Evolutionary conservation across 192 early-diverging fungal genomes (phyloP), one percentile per base, ranked within the genome.

Genomic region (Piromyces sp.): DNA sequence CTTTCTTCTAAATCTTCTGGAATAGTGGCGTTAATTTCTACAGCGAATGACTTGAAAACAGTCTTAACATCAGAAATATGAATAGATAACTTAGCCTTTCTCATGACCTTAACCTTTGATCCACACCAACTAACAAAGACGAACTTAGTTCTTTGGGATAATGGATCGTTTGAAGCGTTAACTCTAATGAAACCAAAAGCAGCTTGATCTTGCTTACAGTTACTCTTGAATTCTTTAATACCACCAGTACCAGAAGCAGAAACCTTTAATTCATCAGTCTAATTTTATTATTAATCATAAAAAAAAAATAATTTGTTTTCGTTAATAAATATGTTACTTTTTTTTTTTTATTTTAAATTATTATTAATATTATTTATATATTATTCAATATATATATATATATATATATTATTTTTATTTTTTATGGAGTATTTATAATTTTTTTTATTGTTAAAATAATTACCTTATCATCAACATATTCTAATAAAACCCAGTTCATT

Each of bases 41-140:
- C 89, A 9, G 94, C 91, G 83, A 91, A 94, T 79, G 81, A 86
- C 78, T 88, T 88, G 30, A 95, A 79, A 28, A 94, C 88, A 33
- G 87, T 87, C 88, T 93, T 95, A 51, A 96, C 93, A 51, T 93
- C 92, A 29, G 91, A 84, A 83, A 94, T 94, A 85, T 96, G 95
- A 30, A 94, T 89, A 29, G 91, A 88, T 29, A 95, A 86, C 86
- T 93, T 94, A 79, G 93, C 95, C 81, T 90, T 91, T 16, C 93
- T 88, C 93, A 95, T 95, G 36, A 94, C 87, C 82, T 91, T 90
- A 13, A 94, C 91, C 19, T 86, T 37, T 17, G 87, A 84, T 31
- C 94, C 94, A 82, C 92, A 93, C 94, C 91, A 94, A 30, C 86
- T 86, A 0, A 93, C 82, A 0, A 93, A 81, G 26, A 93, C 86